phyloP scores from a whole-genome alignment of 2,329 filamentous ascomycete species.

The Didymella segeticola region DNA sequence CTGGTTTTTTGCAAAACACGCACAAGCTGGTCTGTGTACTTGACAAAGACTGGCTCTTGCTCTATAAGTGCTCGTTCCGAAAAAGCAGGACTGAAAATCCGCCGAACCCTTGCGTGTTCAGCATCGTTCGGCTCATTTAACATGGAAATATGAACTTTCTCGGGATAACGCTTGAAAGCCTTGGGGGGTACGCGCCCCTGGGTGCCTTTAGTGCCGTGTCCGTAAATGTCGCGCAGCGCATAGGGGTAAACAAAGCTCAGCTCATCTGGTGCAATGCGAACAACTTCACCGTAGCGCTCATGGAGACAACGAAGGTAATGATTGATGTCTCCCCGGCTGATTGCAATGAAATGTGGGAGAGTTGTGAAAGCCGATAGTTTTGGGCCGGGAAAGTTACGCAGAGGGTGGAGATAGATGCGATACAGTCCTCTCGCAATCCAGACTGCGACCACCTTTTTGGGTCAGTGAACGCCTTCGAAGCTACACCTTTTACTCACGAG shows the following conservation, averaged over 20 bases:
- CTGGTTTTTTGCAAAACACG: neutral
- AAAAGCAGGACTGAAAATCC: slow-evolving; percentile 52
- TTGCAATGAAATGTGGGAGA: neutral
- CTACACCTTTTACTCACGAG: neutral
- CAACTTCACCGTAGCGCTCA: neutral
- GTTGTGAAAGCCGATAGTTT: neutral
- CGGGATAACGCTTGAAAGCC: neutral
- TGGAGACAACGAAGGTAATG: neutral
- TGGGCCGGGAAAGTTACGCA: neutral
- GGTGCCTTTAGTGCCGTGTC: neutral
- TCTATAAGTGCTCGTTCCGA: slow-evolving; percentile 50
- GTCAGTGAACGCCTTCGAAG: neutral
- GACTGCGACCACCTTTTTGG: neutral
- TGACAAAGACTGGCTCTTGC: slow-evolving; percentile 50
- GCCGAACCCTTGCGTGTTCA: slow-evolving; percentile 48
- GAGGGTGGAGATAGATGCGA: neutral
- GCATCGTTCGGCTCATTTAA: slow-evolving; percentile 20
- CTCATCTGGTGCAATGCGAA: neutral
- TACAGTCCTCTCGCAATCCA: neutral
- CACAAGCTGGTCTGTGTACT: slow-evolving; percentile 52
- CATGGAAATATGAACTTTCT: neutral
- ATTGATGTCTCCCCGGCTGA: neutral
- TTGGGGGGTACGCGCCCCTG: neutral
- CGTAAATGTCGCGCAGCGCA: neutral
- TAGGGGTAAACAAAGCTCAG: neutral